These are phyloP conservation scores for Calonectria hongkongensis DNA, from an alignment of 2,329 filamentous ascomycete genomes.

Conservation along the genomic window DNA sequence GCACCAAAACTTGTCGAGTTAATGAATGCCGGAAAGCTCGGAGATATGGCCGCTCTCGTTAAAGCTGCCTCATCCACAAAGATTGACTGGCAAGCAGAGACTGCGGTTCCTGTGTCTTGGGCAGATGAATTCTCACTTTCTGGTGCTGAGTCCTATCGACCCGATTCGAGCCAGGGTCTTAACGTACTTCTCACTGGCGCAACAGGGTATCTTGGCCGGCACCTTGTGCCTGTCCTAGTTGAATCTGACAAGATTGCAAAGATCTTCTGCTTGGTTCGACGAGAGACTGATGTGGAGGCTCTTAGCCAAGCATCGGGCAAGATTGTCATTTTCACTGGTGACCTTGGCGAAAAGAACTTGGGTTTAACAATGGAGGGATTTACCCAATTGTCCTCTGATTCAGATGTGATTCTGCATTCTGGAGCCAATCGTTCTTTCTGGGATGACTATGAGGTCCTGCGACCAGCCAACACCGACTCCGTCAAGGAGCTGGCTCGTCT, in stretches of 20 bases:
- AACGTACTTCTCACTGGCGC: neutral
- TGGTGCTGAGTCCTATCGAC: neutral
- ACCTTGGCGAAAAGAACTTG: neutral
- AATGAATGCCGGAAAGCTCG: neutral
- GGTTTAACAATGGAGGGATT: neutral
- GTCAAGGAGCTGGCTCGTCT: neutral
- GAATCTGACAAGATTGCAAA: neutral
- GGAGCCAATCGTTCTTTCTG: constrained; percentile 1
- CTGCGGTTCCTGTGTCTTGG: neutral
- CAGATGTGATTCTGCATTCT: neutral
- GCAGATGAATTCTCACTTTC: neutral
- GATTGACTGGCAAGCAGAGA: neutral
- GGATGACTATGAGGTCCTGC: neutral
- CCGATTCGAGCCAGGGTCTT: neutral
- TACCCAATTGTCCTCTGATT: neutral
- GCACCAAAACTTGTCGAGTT: neutral
- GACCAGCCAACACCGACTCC: neutral
- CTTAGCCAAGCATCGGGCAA: neutral
- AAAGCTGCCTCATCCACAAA: neutral
- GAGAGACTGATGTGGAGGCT: neutral
- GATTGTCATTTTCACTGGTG: constrained; percentile 1
- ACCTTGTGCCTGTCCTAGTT: neutral
- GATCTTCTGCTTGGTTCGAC: neutral
- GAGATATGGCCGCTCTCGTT: neutral
- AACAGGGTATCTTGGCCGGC: neutral